Percentiles rank a stretch among this genome's conserved stretches.
These are phyloP conservation scores for Amanita molliuscula DNA, from an alignment of 768 basidiomycete genomes.

Conservation along the genomic window DNA sequence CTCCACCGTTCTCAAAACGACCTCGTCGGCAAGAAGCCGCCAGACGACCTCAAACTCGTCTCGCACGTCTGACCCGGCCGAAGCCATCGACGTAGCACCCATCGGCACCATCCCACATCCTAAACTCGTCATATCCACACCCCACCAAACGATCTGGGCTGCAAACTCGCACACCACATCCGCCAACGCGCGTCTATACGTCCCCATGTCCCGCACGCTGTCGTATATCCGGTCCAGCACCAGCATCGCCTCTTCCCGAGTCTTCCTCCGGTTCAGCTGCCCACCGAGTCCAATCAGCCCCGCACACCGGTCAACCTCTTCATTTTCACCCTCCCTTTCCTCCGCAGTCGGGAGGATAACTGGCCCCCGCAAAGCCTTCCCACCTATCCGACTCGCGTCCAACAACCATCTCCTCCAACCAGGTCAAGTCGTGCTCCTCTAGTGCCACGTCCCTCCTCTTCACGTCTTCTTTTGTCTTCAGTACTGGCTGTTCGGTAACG, in stretches of 20 bases:
- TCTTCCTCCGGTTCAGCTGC: neutral
- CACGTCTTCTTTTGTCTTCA: neutral
- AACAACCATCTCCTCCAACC: neutral
- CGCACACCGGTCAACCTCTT: neutral
- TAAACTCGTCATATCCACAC: neutral
- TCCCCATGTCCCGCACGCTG: slow-evolving; percentile 57
- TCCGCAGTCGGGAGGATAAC: neutral
- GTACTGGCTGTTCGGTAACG: neutral
- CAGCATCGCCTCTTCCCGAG: slow-evolving; percentile 42
- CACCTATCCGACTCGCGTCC: slow-evolving; percentile 1
- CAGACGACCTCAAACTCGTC: slow-evolving; percentile 36
- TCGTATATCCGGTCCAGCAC: slow-evolving; percentile 50
- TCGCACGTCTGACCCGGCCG: slow-evolving; percentile 17
- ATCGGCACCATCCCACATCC: neutral
- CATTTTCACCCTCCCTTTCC: neutral
- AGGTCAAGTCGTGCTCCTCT: neutral
- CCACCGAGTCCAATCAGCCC: slow-evolving; percentile 3
- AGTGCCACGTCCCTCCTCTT: neutral
- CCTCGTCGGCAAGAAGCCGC: slow-evolving; percentile 60
- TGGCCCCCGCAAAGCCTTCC: neutral
- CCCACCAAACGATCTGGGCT: slow-evolving; percentile 15
- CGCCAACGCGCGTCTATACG: slow-evolving; percentile 44
- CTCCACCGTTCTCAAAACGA: slow-evolving; percentile 46
- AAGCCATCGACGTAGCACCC: slow-evolving; percentile 17
- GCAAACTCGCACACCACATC: slow-evolving; percentile 42